Evolutionary conservation across 192 early-diverging fungal genomes (phyloP).

Genomic region (Backusella macrospora): DNA sequence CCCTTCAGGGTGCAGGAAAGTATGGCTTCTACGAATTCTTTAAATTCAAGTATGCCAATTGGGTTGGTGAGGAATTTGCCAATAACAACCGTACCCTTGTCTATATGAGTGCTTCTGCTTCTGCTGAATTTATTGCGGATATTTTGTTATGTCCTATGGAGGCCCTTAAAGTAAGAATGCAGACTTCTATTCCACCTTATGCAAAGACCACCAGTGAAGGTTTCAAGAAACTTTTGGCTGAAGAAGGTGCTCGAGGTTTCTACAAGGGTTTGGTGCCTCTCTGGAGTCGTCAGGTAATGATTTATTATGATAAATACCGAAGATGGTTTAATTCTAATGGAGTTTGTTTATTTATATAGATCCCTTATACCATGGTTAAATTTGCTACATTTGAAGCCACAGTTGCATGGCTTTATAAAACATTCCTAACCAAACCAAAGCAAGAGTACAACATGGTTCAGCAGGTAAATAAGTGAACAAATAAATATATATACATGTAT

Average conservation of each 20-base stretch:
- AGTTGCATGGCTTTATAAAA: conserved; percentile 68
- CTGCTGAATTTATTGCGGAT: conserved; percentile 83
- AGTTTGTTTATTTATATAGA: neutral
- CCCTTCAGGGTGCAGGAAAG: conserved; percentile 83
- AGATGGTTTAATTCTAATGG: neutral
- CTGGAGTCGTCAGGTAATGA: conserved; percentile 72
- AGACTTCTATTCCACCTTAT: conserved; percentile 77
- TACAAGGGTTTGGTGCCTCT: conserved; percentile 74
- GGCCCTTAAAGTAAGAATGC: conserved; percentile 86
- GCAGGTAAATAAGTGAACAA: conserved; percentile 50
- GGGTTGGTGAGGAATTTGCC: conserved; percentile 71
- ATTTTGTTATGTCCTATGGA: conserved; percentile 84
- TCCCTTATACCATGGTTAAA: conserved; percentile 85
- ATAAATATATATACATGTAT: neutral
- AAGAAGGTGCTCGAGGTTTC: conserved; percentile 70
- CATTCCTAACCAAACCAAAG: conserved; percentile 66
- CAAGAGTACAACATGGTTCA: conserved; percentile 68
- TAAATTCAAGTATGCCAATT: conserved; percentile 71
- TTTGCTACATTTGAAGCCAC: conserved; percentile 84
- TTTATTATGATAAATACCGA: neutral
- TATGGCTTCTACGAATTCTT: conserved; percentile 92
- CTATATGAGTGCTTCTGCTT: conserved; percentile 74
- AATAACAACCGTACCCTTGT: conserved; percentile 74
- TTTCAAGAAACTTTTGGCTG: conserved; percentile 55
- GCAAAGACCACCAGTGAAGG: conserved; percentile 70